Evolutionary conservation across 1,284 basidiomycete species (phyloP), one percentile per base, ranked within the genome.

Genomic region (Austroboletus novae-zelandiae): DNA sequence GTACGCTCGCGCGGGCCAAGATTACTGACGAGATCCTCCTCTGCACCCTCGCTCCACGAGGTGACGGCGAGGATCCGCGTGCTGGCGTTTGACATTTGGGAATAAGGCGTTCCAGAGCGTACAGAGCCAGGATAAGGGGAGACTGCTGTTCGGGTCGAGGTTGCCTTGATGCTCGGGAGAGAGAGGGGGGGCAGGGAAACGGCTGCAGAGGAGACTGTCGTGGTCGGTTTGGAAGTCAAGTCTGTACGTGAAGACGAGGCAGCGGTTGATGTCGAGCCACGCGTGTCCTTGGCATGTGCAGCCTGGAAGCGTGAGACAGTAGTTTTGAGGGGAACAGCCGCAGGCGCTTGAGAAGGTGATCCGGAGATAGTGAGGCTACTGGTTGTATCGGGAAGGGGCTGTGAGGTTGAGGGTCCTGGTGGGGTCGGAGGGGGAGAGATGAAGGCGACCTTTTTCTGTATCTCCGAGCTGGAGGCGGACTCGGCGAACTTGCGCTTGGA

Each of bases 11-110:
- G 81, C 20, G 92, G 86, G 18, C 94, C 92, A 18, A 99, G 76
- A 65, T 99, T 96, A 39, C 86, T 86, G 9, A 98, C 93, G 30
- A 99, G 81, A 66, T 99, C 96, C 51, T 93, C 91, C 66, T 97
- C 91, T 9, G 94, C 94, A 62, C 91, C 90, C 68, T 98, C 92
- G 62, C 91, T 94, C 96, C 96, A 99, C 35, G 92, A 96, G 50
- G 86, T 77, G 0, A 89, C 91, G 25, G 87, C 81, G 39, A 90
- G 77, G 52, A 92, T 89, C 40, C 83, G 80, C 57, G 81, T 88
- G 48, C 84, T 81, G 47, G 75, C 72, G 43, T 76, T 75, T 14
- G 84, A 86, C 78, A 85, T 83, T 58, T 84, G 80, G 32, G 88
- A 90, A 64, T 86, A 89, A 1, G 89, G 89, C 3, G 89, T 91